Evolutionary conservation across 768 basidiomycete genomes (phyloP), one percentile per base, ranked within the genome.

Genomic region (Boletellus emodensis): DNA sequence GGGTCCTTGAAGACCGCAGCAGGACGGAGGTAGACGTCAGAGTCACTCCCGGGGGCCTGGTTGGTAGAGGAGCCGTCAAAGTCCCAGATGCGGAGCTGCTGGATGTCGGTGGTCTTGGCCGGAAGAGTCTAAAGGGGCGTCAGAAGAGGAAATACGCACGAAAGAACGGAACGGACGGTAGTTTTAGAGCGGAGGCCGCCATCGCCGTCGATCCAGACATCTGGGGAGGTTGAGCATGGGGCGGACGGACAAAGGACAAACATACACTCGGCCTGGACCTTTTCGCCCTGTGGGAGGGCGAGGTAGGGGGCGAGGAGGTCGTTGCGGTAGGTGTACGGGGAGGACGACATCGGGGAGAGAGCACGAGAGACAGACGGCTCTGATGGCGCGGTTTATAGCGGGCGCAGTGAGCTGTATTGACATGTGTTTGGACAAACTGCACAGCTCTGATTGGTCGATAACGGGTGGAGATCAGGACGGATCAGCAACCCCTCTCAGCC

Each of bases 201-300:
- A 68, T 97, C 88, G 55, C 94, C 94, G 68, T 98, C 95, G 68
- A 97, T 85, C 95, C 95, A 98, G 74, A 97, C 88, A 71, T 98
- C 94, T 97, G 69, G 13, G 11, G 9, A 37, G 48, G 38, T 8
- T 65, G 22, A 63, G 48, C 15, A 17, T 9, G 13, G 15, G 3
- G 20, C 7, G 7, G 41, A 32, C 3, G 36, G 42, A 50, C 44
- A 49, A 41, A 12, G 38, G 43, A 42, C 20, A 10, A n/a, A 61
- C 82, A 37, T 66, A 90, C 89, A 91, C 72, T 97, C 95, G 39
- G 95, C 95, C 78, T 96, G 93, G 70, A 97, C 66, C 71, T 93
- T 94, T 22, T 84, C 84, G 46, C 93, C 93, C 72, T 98, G 95
- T 60, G 82, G 77, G 52, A 99, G 85, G 54, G 84, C 80, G 62